Percentiles rank a stretch among this genome's conserved stretches.
These are phyloP conservation scores for Candida awuae DNA, from an alignment of 805 yeast species.

Conservation along the genomic window DNA sequence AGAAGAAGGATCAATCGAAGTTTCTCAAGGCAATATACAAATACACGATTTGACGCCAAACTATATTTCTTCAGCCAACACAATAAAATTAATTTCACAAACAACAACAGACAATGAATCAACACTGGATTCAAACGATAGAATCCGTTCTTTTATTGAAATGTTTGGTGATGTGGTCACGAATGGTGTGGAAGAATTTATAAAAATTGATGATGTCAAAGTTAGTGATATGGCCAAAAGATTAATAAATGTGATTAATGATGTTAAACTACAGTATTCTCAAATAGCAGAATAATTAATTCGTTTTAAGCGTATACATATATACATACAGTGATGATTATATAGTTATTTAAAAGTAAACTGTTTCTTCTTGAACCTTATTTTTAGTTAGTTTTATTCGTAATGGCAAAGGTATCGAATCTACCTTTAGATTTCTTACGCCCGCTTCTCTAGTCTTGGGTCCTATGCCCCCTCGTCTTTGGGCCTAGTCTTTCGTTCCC, in stretches of 20 bases:
- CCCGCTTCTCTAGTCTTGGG: too few species aligned
- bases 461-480: too few species aligned
- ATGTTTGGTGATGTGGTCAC: conserved; percentile 42
- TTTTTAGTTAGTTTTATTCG: too few species aligned
- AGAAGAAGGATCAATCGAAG: too few species aligned
- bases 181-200: conserved; percentile 41
- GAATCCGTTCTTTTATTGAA: conserved; percentile 46
- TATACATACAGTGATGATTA: too few species aligned
- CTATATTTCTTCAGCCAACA: conserved; percentile 31
- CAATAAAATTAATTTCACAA: background rate
- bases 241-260: conserved; percentile 10
- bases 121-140: conserved; percentile 39
- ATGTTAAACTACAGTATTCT: conserved; percentile 16
- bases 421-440: too few species aligned
- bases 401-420: too few species aligned
- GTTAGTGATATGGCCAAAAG: conserved; percentile 14
- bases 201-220: conserved; percentile 44
- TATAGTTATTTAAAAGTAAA: too few species aligned
- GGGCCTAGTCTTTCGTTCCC: too few species aligned
- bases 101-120: background rate
- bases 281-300: too few species aligned
- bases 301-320: too few species aligned
- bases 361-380: too few species aligned
- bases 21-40: conserved; percentile 11
- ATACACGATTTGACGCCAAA: conserved; percentile 42